Percentiles rank a stretch among this genome's conserved stretches.
phyloP scores from a whole-genome alignment of 768 basidiomycete species.

The Ramaria sp. region DNA sequence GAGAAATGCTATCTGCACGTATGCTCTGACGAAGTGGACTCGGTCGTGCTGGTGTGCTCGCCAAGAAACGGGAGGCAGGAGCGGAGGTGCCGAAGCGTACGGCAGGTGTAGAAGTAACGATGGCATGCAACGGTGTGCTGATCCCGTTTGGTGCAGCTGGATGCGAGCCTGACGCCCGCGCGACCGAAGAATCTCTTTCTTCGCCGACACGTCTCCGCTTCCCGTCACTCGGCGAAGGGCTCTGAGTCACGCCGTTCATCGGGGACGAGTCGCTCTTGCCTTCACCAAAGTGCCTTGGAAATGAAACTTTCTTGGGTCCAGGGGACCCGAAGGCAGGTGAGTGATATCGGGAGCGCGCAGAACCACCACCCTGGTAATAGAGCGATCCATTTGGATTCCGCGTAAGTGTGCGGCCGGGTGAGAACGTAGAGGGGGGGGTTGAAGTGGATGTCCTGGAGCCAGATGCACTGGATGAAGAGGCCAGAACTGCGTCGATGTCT shows the following conservation, averaged over 20 bases:
- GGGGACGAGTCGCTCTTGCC: slow-evolving; percentile 24
- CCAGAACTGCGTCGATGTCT: slow-evolving; percentile 2
- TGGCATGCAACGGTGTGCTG: slow-evolving; percentile 16
- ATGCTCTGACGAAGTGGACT: slow-evolving; percentile 9
- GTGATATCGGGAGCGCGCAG: slow-evolving; percentile 57
- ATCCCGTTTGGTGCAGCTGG: not conserved
- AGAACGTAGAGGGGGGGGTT: not conserved
- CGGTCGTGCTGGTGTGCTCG: slow-evolving; percentile 17
- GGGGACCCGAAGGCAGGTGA: slow-evolving; percentile 60
- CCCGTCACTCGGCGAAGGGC: slow-evolving; percentile 1
- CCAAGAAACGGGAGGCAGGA: slow-evolving; percentile 29
- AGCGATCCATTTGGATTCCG: slow-evolving; percentile 70
- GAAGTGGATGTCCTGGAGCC: not conserved
- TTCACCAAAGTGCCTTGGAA: slow-evolving; percentile 29
- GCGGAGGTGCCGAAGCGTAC: slow-evolving; percentile 9
- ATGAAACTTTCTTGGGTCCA: slow-evolving; percentile 30
- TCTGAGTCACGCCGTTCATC: not conserved
- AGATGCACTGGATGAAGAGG: not conserved
- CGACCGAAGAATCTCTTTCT: slow-evolving; percentile 26
- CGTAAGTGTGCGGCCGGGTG: slow-evolving; percentile 27
- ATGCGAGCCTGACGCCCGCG: slow-evolving; percentile 18
- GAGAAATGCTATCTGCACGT: slow-evolving; percentile 7
- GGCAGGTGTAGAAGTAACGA: not conserved
- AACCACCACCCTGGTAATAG: slow-evolving; percentile 68
- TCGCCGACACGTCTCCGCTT: slow-evolving; percentile 56